Percentiles rank a stretch among this genome's conserved stretches.
These are phyloP conservation scores for Castanea sativa DNA, from an alignment of 306 rosid species.

Conservation along the genomic window DNA sequence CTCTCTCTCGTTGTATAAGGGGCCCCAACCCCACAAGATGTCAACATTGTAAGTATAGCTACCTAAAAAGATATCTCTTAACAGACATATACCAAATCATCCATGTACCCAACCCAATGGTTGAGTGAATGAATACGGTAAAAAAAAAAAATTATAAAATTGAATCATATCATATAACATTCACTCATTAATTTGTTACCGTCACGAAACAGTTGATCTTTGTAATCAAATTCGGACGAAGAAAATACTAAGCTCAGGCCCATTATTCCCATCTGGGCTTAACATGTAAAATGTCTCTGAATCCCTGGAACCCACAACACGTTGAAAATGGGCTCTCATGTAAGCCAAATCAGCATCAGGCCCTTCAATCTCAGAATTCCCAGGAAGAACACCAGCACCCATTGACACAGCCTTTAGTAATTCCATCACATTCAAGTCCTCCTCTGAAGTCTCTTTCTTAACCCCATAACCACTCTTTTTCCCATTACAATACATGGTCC, in stretches of 20 bases:
- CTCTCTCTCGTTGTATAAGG: no score
- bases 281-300: conserved; percentile 79
- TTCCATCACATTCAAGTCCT: conserved; percentile 71
- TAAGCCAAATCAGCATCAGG: conserved; percentile 57
- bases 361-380: conserved; percentile 36
- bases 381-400: conserved; percentile 85
- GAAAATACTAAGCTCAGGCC: conserved; percentile 79
- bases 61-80: no score
- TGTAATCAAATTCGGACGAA: conserved; percentile 53
- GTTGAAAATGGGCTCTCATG: conserved; percentile 70
- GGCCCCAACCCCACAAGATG: no score
- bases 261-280: conserved; percentile 68
- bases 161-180: no score
- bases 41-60: no score
- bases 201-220: no score
- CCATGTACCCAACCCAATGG: no score
- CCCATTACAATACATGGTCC: conserved; percentile 85
- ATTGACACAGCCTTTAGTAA: conserved; percentile 59
- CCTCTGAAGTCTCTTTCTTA: conserved; percentile 60
- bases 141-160: no score
- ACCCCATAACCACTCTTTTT: conserved; percentile 74
- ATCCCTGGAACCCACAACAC: conserved; percentile 65
- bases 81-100: no score
- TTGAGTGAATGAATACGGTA: no score
- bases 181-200: no score